phyloP scores from a whole-genome alignment of 306 rosid species.

The Castanea sativa region DNA sequence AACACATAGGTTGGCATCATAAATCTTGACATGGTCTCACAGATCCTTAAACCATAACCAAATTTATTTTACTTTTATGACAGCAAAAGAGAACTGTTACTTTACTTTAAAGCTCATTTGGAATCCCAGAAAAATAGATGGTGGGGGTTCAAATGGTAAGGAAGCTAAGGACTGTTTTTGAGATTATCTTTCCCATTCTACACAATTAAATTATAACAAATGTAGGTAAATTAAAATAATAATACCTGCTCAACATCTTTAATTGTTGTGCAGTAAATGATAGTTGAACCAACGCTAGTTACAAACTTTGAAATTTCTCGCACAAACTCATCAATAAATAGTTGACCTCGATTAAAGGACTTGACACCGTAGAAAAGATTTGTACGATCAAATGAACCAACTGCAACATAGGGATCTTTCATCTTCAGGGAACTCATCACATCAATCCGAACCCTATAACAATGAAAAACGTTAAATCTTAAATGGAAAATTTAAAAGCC shows the following conservation, averaged over 20 bases:
- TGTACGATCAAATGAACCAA: constrained; percentile 84
- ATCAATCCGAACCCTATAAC: constrained; percentile 77
- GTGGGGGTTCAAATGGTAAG: no score
- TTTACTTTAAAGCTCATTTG: not conserved
- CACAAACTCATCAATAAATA: constrained; percentile 63
- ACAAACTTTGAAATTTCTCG: constrained; percentile 58
- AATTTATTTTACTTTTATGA: not conserved
- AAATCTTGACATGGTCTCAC: not conserved
- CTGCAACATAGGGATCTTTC: constrained; percentile 54
- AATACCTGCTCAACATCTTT: constrained; percentile 83
- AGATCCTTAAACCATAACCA: not conserved
- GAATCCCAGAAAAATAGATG: no score
- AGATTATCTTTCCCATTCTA: not conserved
- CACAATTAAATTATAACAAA: not conserved
- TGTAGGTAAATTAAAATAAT: not conserved
- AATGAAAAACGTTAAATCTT: constrained; percentile 18
- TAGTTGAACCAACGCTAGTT: constrained; percentile 64
- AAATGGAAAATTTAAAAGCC: not conserved
- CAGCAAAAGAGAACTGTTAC: not conserved
- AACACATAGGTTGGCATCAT: not conserved
- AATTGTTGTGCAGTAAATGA: constrained; percentile 84
- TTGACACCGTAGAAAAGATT: constrained; percentile 90
- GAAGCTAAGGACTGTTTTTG: not conserved
- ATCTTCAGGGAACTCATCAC: constrained; percentile 70
- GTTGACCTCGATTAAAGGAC: constrained; percentile 54